These are phyloP conservation scores for Laburnicola sp. DNA, from an alignment of 2,329 filamentous ascomycete genomes.

Conservation along the genomic window DNA sequence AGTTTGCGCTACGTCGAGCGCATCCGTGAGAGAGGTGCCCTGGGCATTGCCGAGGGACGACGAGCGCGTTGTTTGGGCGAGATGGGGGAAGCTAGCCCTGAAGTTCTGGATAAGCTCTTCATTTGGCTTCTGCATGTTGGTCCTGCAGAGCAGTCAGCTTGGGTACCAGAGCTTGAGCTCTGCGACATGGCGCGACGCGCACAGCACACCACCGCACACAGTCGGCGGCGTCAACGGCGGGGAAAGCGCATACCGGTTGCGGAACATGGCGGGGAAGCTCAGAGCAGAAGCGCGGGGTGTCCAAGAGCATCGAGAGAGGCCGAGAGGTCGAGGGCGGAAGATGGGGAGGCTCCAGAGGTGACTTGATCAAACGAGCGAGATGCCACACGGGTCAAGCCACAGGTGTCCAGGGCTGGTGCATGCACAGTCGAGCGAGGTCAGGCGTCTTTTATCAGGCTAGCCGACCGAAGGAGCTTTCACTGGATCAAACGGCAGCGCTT, in stretches of 20 bases:
- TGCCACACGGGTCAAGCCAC: conserved; percentile 44
- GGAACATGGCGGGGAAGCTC: conserved; percentile 50
- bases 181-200: conserved; percentile 31
- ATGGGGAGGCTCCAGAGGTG: conserved; percentile 26
- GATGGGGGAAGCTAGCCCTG: conserved; percentile 78
- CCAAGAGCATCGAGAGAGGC: conserved; percentile 42
- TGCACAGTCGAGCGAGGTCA: conserved; percentile 30
- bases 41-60: conserved; percentile 47
- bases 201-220: conserved; percentile 22
- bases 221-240: conserved; percentile 4
- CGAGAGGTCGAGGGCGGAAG: conserved; percentile 30
- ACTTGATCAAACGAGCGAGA: conserved; percentile 42
- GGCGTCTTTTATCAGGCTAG: conserved; percentile 45
- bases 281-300: conserved; percentile 27
- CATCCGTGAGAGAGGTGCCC: conserved; percentile 53
- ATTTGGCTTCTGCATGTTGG: conserved; percentile 80
- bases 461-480: conserved; percentile 23
- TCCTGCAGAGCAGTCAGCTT: conserved; percentile 54
- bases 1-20: conserved; percentile 51
- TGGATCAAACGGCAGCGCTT: conserved; percentile 28
- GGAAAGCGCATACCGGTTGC: conserved; percentile 47
- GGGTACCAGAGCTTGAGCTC: conserved; percentile 19
- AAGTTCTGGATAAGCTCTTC: conserved; percentile 84
- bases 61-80: conserved; percentile 50
- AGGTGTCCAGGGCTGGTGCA: conserved; percentile 29